These are phyloP conservation scores for Kokia cookei DNA, from an alignment of 441 rosid species.

Conservation along the genomic window DNA sequence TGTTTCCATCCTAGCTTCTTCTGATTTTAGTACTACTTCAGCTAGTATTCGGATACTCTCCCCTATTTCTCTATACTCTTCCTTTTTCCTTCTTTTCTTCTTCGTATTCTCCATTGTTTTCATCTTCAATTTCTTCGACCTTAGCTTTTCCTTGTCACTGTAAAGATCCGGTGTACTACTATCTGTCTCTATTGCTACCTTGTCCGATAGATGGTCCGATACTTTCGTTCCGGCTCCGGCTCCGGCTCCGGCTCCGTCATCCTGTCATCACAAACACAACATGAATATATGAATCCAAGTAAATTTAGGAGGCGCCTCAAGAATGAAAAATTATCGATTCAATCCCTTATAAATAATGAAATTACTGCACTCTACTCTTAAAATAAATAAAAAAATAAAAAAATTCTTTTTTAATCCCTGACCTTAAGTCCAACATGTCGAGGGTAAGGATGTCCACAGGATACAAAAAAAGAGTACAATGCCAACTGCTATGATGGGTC, in stretches of 20 bases:
- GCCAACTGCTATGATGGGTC: no score
- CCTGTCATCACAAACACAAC: constrained; percentile 28
- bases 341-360: no score
- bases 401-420: no score
- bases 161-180: constrained; percentile 80
- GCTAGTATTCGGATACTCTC: constrained; percentile 87
- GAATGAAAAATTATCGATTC: no score
- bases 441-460: no score
- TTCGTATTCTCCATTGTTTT: constrained; percentile 16
- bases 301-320: no score
- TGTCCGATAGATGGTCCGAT: constrained; percentile 48
- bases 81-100: constrained; percentile 29
- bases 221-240: constrained; percentile 34
- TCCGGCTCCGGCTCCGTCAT: constrained; percentile 49
- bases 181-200: constrained; percentile 49
- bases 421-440: no score
- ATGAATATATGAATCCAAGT: no score
- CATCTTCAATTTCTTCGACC: constrained; percentile 26
- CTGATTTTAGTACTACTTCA: constrained; percentile 75
- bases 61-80: constrained; percentile 55
- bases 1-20: constrained; percentile 82
- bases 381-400: no score
- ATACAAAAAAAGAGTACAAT: no score
- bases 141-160: constrained; percentile 38
- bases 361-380: no score